Evolutionary conservation across 306 rosid species (phyloP).

Genomic region (Castanea sativa): DNA sequence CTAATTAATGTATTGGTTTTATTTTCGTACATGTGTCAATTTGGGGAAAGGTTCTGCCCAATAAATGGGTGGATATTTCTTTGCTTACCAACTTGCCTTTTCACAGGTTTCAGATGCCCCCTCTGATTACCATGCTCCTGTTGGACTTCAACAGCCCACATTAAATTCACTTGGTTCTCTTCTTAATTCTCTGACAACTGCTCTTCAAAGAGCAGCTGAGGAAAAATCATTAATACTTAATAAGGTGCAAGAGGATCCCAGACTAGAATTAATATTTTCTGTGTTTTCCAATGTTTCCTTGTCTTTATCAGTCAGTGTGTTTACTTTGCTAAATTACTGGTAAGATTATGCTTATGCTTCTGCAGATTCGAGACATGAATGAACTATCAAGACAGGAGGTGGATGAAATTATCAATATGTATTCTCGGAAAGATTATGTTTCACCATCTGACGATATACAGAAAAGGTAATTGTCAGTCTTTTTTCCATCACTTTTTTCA

Average conservation of each 20-base stretch:
- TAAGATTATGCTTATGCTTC: slow-evolving; percentile 2
- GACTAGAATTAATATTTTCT: background rate
- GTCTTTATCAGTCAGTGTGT: background rate
- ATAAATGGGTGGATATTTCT: slow-evolving; percentile 1
- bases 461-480: slow-evolving; percentile 43
- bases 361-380: slow-evolving; percentile 84
- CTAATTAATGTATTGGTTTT: background rate
- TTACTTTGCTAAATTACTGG: background rate
- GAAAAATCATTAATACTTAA: slow-evolving; percentile 72
- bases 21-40: background rate
- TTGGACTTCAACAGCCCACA: slow-evolving; percentile 66
- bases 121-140: slow-evolving; percentile 50
- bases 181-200: slow-evolving; percentile 56
- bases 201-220: slow-evolving; percentile 89
- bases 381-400: slow-evolving; percentile 93
- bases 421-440: slow-evolving; percentile 50
- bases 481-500: background rate
- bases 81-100: slow-evolving; percentile 19
- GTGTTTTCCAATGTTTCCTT: background rate
- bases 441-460: slow-evolving; percentile 85
- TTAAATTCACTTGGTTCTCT: slow-evolving; percentile 67
- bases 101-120: slow-evolving; percentile 53
- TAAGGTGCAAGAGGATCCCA: slow-evolving; percentile 49
- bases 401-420: slow-evolving; percentile 75
- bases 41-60: background rate